Evolutionary conservation across 768 basidiomycete species (phyloP), one percentile per base, ranked within the genome.

Genomic region (Trametes sanguinea): DNA sequence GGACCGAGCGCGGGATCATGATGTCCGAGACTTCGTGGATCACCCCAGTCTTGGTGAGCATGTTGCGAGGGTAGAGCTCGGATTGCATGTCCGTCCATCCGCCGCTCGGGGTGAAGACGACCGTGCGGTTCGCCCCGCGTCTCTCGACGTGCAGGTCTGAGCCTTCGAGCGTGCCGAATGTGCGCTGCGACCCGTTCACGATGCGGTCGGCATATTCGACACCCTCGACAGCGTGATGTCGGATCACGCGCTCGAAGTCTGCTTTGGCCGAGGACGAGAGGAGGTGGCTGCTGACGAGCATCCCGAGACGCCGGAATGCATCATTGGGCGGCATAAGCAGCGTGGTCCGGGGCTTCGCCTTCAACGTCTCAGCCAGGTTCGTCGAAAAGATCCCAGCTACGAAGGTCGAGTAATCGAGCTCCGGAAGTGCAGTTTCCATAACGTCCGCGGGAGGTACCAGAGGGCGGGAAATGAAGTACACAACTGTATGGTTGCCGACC

Each of bases 311-410:
- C 63, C 86, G 84, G 78, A 97, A 99, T 0, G 94, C 97, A n/a
- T 76, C 72, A 70, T 99, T 99, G 47, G 83, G 86, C 8, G 97
- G 97, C 37, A 97, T 86, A 43, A 99, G 83, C 60, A 94, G 83
- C 2, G 95, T 89, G 0, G 89, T 88, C 7, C 84, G 84, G 4
- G 91, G 88, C 27, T 82, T 83, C 22, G 70, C 78, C 69, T 85
- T 81, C 60, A 94, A 76, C 22, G 76, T 79, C 35, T 91, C 86
- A 8, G 92, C 91, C 51, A 98, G 83, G 10, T 84, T 85, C 10
- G 94, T 89, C 2, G 96, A 92, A 73, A 94, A 95, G 30, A 94
- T 78, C 6, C 94, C 88, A 0, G 95, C 94, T 51, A 98, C 83
- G 76, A 95, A 99, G 17, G 88, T 85, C 2, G 96, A 98, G 16